Evolutionary conservation across 139 green algal genomes (phyloP).

Genomic region (Auxenochlorella protothecoides): DNA sequence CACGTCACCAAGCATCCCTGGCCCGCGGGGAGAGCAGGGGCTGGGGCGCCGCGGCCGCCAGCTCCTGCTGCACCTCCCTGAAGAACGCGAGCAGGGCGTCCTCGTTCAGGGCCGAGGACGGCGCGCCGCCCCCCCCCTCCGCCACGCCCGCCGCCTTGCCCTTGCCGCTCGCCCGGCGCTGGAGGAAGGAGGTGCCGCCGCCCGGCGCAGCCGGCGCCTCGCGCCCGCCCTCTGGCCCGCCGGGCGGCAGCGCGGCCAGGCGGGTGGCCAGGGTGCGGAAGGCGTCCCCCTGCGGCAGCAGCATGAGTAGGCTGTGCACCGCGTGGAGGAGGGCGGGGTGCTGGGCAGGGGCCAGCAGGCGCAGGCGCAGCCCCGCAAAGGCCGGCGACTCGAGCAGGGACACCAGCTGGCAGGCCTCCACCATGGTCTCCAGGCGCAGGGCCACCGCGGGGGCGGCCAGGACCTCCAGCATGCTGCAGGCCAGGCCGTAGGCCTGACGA

Average conservation of each 20-base stretch:
- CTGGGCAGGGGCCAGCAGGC: slow-evolving; percentile 67
- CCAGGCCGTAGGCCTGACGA: slow-evolving; percentile 47
- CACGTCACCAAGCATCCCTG: too few species aligned
- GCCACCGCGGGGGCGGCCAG: slow-evolving; percentile 89
- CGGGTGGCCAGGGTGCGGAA: slow-evolving; percentile 68
- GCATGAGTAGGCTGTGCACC: slow-evolving; percentile 85
- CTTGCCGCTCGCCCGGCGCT: neutral
- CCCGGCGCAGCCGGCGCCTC: neutral
- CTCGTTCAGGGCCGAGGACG: too few species aligned
- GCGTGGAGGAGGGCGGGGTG: slow-evolving; percentile 61
- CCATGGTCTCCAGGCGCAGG: slow-evolving; percentile 77
- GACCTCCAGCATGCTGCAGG: slow-evolving; percentile 53
- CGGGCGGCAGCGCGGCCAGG: slow-evolving; percentile 18
- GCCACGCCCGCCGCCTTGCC: neutral
- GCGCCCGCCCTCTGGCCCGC: neutral
- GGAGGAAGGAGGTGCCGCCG: neutral
- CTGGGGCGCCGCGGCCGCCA: too few species aligned
- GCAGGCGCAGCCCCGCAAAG: slow-evolving; percentile 85
- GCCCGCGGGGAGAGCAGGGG: too few species aligned
- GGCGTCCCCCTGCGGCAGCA: slow-evolving; percentile 87
- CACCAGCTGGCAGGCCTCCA: slow-evolving; percentile 43
- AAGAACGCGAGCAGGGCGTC: too few species aligned
- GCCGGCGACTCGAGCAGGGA: slow-evolving; percentile 83
- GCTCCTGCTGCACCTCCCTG: too few species aligned
- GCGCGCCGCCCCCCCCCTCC: neutral